Percentiles rank a stretch among this genome's conserved stretches.
phyloP scores from a whole-genome alignment of 306 rosid genomes.

The Cicer chorassanicum region DNA sequence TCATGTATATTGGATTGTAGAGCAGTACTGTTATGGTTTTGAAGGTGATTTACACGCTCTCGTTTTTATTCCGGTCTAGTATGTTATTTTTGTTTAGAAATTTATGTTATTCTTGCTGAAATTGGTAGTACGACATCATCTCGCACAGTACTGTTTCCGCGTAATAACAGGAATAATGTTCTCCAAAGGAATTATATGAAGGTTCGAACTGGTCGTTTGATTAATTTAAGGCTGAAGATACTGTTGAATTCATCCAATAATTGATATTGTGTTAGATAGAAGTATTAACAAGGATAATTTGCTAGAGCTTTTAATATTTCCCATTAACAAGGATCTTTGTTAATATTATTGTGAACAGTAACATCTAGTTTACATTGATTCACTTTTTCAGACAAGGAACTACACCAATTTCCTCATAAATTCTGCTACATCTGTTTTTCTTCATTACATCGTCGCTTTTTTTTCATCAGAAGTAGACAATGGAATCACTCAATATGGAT shows the following conservation, averaged over 20 bases:
- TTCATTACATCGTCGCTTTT: not conserved
- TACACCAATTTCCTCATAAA: not conserved
- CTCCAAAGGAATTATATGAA: too few relatives aligned
- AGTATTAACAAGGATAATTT: not conserved
- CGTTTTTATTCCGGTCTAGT: too few relatives aligned
- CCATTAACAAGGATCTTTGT: not conserved
- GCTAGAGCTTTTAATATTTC: not conserved
- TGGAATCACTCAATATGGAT: conserved; percentile 48
- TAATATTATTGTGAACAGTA: not conserved
- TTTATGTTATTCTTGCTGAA: too few relatives aligned
- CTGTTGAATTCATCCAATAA: not conserved
- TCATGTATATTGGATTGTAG: too few relatives aligned
- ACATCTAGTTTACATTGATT: not conserved
- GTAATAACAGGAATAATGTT: too few relatives aligned
- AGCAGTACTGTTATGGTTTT: too few relatives aligned
- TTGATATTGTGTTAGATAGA: not conserved
- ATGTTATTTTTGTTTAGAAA: too few relatives aligned
- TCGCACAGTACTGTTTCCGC: too few relatives aligned
- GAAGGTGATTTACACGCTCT: too few relatives aligned
- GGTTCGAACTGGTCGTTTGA: too few relatives aligned
- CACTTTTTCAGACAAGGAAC: not conserved
- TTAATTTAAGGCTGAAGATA: not conserved
- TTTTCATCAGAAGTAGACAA: conserved; percentile 29
- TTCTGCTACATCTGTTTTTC: conserved; percentile 1
- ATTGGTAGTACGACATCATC: too few relatives aligned